A percentile compares a stretch with the other conserved stretches of the same genome.
These are phyloP conservation scores for Boletus patriciae DNA, from an alignment of 768 basidiomycete species.

Conservation along the genomic window DNA sequence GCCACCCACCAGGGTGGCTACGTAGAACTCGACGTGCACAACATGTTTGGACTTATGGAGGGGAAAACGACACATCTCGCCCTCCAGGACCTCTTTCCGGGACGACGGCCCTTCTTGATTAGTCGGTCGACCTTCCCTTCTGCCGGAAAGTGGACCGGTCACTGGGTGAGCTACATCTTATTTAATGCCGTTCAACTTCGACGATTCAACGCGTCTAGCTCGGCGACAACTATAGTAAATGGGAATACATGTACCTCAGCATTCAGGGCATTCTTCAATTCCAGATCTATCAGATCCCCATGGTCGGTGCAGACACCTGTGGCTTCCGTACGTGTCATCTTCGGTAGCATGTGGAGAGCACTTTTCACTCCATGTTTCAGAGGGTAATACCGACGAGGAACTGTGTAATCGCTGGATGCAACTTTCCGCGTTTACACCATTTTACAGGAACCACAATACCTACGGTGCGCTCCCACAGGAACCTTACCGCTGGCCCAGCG, in stretches of 20 bases:
- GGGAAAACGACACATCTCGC: conserved; percentile 62
- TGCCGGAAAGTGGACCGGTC: conserved; percentile 65
- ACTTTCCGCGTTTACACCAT: conserved; percentile 72
- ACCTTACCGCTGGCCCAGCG: conserved; percentile 76
- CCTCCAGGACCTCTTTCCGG: conserved; percentile 50
- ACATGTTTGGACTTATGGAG: conserved; percentile 69
- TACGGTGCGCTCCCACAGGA: conserved; percentile 69
- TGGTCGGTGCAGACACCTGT: conserved; percentile 73
- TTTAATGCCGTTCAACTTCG: background rate
- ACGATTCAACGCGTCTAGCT: conserved; percentile 45
- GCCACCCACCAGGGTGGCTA: conserved; percentile 63
- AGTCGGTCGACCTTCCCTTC: conserved; percentile 65
- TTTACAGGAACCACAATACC: conserved; percentile 75
- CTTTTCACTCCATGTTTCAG: conserved; percentile 9
- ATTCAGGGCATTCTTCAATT: conserved; percentile 81
- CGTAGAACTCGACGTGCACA: conserved; percentile 65
- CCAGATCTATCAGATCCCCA: conserved; percentile 77
- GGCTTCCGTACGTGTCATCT: conserved; percentile 24
- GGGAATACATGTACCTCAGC: conserved; percentile 65
- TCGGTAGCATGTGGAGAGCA: background rate
- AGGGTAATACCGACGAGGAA: conserved; percentile 70
- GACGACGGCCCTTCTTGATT: conserved; percentile 66
- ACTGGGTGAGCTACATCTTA: conserved; percentile 48
- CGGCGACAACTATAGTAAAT: conserved; percentile 72
- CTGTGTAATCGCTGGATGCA: conserved; percentile 85